A percentile compares a stretch with the other conserved stretches of the same genome.
phyloP scores from a whole-genome alignment of 2,329 filamentous ascomycete genomes.

The Aspergillus costaricaensis region DNA sequence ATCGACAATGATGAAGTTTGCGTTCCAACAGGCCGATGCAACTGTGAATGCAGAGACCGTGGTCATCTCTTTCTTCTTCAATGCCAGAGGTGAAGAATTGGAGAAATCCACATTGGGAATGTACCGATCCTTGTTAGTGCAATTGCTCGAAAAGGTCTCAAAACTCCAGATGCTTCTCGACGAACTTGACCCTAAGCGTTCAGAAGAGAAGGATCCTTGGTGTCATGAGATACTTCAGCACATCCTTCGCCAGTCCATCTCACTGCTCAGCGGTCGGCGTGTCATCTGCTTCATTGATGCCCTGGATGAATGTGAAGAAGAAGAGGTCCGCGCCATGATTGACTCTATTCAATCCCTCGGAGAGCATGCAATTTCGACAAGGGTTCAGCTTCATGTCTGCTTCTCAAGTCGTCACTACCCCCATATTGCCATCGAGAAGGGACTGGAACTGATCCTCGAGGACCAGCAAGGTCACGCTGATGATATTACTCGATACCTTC shows the following conservation, averaged over 20 bases:
- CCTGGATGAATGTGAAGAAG: conserved; percentile 46
- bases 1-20: conserved; percentile 50
- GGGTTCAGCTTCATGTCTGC: conserved; percentile 30
- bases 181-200: accelerated
- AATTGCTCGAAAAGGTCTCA: conserved; percentile 44
- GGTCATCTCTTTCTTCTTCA: conserved; percentile 53
- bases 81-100: conserved; percentile 46
- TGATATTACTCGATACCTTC: conserved; percentile 42
- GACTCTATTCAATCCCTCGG: conserved; percentile 35
- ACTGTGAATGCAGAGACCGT: conserved; percentile 4
- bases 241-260: conserved; percentile 29
- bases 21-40: background rate
- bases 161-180: conserved; percentile 34
- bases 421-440: conserved; percentile 34
- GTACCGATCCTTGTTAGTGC: conserved; percentile 53
- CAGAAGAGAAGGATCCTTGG: background rate
- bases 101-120: conserved; percentile 53
- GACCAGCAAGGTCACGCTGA: conserved; percentile 38
- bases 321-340: conserved; percentile 39
- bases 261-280: conserved; percentile 24
- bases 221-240: conserved; percentile 29
- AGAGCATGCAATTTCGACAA: conserved; percentile 14
- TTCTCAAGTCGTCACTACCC: conserved; percentile 49
- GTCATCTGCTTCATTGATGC: conserved; percentile 46
- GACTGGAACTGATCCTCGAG: conserved; percentile 40